These are phyloP conservation scores for Calocera cornea DNA, from an alignment of 768 basidiomycete species.

Conservation along the genomic window DNA sequence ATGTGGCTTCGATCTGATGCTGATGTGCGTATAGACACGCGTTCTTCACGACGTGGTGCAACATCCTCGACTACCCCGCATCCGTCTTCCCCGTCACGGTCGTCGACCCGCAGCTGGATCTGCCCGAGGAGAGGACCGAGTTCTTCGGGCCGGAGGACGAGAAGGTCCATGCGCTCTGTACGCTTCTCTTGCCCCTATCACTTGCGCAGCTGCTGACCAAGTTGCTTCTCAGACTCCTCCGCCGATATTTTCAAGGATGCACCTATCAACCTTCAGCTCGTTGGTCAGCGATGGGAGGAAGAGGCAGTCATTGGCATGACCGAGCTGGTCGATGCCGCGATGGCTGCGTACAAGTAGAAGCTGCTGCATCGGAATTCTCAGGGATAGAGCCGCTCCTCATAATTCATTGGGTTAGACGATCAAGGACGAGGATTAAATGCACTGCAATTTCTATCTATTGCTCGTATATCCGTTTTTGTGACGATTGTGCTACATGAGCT, in stretches of 20 bases:
- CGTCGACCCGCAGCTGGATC: slow-evolving; percentile 44
- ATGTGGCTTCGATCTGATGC: too few relatives aligned
- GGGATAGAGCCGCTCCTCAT: too few relatives aligned
- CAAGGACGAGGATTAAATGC: background rate
- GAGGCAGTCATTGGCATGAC: slow-evolving; percentile 59
- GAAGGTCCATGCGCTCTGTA: slow-evolving; percentile 40
- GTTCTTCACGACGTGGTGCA: slow-evolving; percentile 49
- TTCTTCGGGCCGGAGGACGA: slow-evolving; percentile 40
- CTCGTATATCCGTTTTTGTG: too few relatives aligned
- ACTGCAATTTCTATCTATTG: background rate
- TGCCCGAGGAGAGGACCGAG: slow-evolving; percentile 29
- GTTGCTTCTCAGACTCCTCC: background rate
- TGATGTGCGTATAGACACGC: slow-evolving; percentile 26
- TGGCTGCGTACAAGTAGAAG: background rate
- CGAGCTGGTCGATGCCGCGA: slow-evolving; percentile 46
- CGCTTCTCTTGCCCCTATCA: background rate
- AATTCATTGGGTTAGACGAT: too few relatives aligned
- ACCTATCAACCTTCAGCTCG: slow-evolving; percentile 53
- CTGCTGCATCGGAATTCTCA: too few relatives aligned
- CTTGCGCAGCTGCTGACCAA: background rate
- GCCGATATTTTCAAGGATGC: slow-evolving; percentile 42
- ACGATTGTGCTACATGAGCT: too few relatives aligned
- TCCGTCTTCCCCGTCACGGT: slow-evolving; percentile 49
- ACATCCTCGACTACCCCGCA: slow-evolving; percentile 49
- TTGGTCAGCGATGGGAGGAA: slow-evolving; percentile 59